These are phyloP conservation scores for Cladosporium sp. DNA, from an alignment of 2,329 filamentous ascomycete genomes.

Conservation along the genomic window DNA sequence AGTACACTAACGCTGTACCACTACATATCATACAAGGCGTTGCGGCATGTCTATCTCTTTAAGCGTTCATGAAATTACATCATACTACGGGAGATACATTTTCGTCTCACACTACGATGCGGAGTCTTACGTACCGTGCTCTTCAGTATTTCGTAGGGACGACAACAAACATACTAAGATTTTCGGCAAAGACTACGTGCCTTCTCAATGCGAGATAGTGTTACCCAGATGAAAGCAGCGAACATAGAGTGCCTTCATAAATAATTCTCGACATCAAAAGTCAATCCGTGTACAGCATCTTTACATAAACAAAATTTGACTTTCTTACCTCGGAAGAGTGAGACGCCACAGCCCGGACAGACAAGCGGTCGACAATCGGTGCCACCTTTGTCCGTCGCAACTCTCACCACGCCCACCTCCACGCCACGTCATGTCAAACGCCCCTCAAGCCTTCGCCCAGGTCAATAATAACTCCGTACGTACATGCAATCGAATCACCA, in stretches of 20 bases:
- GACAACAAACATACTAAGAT: too few relatives aligned
- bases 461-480: constrained; percentile 6
- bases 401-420: background rate
- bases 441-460: constrained; percentile 7
- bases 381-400: background rate
- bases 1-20: background rate
- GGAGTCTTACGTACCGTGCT: too few relatives aligned
- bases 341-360: background rate
- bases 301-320: background rate
- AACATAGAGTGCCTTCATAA: too few relatives aligned
- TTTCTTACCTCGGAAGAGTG: constrained; percentile 5
- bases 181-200: too few relatives aligned
- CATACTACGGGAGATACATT: background rate
- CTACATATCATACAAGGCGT: too few relatives aligned
- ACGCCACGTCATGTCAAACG: constrained; percentile 10
- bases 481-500: background rate
- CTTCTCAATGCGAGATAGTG: too few relatives aligned
- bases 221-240: too few relatives aligned
- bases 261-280: too few relatives aligned
- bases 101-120: too few relatives aligned
- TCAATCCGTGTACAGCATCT: background rate
- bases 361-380: background rate
- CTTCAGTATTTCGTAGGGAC: too few relatives aligned
- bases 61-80: background rate
- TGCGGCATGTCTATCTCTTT: too few relatives aligned